Percentiles rank a stretch among this genome's conserved stretches.
phyloP scores from a whole-genome alignment of 805 yeast species.

The Cyberlindnera maclurae region DNA sequence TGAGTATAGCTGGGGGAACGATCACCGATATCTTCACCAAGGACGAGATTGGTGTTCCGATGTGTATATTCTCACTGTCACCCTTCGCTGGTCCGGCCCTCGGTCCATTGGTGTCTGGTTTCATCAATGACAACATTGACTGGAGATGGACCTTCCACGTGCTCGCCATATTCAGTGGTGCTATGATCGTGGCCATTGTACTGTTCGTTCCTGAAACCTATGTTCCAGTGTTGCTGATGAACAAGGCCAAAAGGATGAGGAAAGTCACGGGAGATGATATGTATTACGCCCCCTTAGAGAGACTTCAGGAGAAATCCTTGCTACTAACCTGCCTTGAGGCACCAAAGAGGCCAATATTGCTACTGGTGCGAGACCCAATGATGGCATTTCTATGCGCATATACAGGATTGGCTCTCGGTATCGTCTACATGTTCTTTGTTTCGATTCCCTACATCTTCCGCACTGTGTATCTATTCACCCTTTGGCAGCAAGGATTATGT shows the following conservation, averaged over 20 bases:
- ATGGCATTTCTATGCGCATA: conserved; percentile 46
- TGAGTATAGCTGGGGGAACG: conserved; percentile 73
- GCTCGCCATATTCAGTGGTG: conserved; percentile 55
- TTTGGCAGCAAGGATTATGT: conserved; percentile 55
- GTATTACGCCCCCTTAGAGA: conserved; percentile 32
- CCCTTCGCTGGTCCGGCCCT: conserved; percentile 67
- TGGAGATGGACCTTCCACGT: conserved; percentile 74
- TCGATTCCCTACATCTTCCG: conserved; percentile 57
- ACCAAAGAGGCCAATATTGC: conserved; percentile 43
- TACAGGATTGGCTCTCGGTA: conserved; percentile 50
- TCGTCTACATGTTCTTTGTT: conserved; percentile 58
- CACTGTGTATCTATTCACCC: conserved; percentile 42
- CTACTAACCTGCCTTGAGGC: conserved; percentile 35
- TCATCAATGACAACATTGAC: conserved; percentile 36
- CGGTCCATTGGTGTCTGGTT: conserved; percentile 60
- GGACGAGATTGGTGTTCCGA: conserved; percentile 56
- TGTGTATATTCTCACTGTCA: conserved; percentile 57
- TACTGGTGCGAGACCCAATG: conserved; percentile 48
- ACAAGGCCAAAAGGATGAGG: conserved; percentile 45
- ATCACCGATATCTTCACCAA: conserved; percentile 64
- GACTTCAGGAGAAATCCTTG: conserved; percentile 35
- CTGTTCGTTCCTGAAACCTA: conserved; percentile 61
- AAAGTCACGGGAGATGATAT: conserved; percentile 47
- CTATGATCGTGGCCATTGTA: conserved; percentile 37
- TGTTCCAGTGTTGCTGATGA: conserved; percentile 41